Evolutionary conservation across 2,329 filamentous ascomycete species (phyloP).

Genomic region (Ophiognomonia clavigignenti-juglandacearum): DNA sequence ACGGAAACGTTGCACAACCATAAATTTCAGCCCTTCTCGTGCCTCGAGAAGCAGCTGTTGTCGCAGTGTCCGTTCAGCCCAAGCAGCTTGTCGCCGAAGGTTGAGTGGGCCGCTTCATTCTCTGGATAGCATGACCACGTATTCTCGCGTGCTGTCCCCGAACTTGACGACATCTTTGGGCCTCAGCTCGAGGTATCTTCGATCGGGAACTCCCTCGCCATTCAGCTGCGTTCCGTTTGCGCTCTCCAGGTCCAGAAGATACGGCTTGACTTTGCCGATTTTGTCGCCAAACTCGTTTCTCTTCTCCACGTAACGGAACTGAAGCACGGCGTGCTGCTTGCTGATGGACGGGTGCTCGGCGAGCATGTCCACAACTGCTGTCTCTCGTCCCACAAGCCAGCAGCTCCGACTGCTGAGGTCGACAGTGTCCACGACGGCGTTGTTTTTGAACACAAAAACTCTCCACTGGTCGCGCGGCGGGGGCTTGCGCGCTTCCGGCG

Average conservation of each 20-base stretch:
- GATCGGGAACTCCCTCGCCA: slow-evolving; percentile 64
- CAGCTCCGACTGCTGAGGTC: slow-evolving; percentile 73
- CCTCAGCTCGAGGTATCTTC: slow-evolving; percentile 78
- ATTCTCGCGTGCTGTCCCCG: slow-evolving; percentile 84
- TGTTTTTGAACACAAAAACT: slow-evolving; percentile 86
- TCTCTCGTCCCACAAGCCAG: slow-evolving; percentile 85
- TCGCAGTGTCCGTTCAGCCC: neutral
- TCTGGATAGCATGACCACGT: slow-evolving; percentile 80
- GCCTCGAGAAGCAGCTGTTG: slow-evolving; percentile 5
- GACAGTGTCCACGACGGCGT: slow-evolving; percentile 75
- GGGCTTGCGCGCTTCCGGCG: slow-evolving; percentile 85
- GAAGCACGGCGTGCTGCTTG: slow-evolving; percentile 92
- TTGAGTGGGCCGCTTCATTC: slow-evolving; percentile 27
- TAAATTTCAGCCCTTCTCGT: neutral
- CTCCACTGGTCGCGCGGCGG: slow-evolving; percentile 76
- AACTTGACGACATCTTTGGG: slow-evolving; percentile 88
- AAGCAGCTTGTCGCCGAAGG: too few relatives aligned
- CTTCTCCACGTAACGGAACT: slow-evolving; percentile 82
- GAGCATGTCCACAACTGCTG: slow-evolving; percentile 72
- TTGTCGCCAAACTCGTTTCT: slow-evolving; percentile 84
- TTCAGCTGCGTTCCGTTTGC: slow-evolving; percentile 88
- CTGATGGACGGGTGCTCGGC: slow-evolving; percentile 90
- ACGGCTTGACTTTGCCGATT: slow-evolving; percentile 74
- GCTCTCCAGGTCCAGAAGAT: slow-evolving; percentile 89
- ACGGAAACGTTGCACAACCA: neutral